Base-by-base conservation (phyloP, 345 rosid species). In the Corchorus capsularis region DNA sequence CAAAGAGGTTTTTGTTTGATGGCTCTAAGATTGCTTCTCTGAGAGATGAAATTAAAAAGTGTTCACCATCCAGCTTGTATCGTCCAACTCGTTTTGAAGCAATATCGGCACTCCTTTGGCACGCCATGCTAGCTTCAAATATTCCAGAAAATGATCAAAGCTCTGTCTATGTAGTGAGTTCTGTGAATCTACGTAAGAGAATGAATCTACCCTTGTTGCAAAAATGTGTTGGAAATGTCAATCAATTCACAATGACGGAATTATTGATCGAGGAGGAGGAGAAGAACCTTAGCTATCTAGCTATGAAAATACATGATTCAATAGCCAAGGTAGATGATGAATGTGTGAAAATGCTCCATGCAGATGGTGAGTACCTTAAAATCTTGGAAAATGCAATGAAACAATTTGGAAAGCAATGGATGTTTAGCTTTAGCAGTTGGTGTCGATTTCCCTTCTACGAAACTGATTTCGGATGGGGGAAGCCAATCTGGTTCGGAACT, bases 401-500 rank as follows among this genome's bases (percentile, higher is more conserved):
- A 17, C n/a, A 43, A 60, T 1, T 35, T 2, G 39, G 19, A 4
- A 73, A 56, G n/a, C 46, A 45, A 15, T 56, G 10, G 46, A 46
- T 63, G 43, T 64, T 74, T 52, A 32, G 71, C 12, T 65, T 75
- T 22, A 73, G 49, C 3, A 79, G 82, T 47, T 79, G 82, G 73
- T 81, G 83, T 35, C 53, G 66, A 20, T 77, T 75, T 19, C 84
- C 77, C 34, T 71, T 78, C 5, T 74, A 77, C 6, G 79, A 80
- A 8, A 63, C 78, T 37, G 83, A 82, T 73, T 81, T 81, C 50
- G 79, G 86, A 39, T 79, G 83, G 84, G 81, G 78, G 57, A 85
- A 63, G 34, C 83, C 82, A 2, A 34, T 47, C 4, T 70, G 86
- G 82, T 67, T 54, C 8, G 63, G 69, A 32, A 75, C 64, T 34